Percentiles rank a stretch among this genome's conserved stretches.
phyloP scores from a whole-genome alignment of 2,329 filamentous ascomycete species.

The Domatiomyces globalis region DNA sequence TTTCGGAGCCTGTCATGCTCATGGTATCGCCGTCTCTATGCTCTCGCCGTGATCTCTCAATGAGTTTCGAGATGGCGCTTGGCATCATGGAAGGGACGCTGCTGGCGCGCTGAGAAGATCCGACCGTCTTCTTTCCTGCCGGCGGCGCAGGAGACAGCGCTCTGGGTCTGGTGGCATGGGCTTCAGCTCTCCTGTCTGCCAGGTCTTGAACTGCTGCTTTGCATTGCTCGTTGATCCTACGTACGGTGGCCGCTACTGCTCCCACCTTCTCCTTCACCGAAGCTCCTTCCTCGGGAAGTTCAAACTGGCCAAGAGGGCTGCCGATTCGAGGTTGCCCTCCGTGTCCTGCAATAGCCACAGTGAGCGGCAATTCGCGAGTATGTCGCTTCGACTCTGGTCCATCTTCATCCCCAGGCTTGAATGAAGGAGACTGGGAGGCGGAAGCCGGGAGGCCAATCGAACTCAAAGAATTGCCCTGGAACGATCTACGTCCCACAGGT shows the following conservation, averaged over 20 bases:
- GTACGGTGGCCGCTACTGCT: constrained; percentile 94
- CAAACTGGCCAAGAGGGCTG: constrained; percentile 35
- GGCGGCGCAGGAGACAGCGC: neutral
- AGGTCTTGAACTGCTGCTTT: constrained; percentile 83
- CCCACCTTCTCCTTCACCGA: constrained; percentile 92
- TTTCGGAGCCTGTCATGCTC: neutral
- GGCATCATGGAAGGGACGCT: neutral
- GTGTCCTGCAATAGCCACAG: constrained; percentile 33
- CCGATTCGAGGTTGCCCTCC: constrained; percentile 49
- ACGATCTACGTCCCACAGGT: constrained; percentile 27
- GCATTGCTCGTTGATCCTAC: constrained; percentile 95
- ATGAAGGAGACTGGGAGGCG: constrained; percentile 24
- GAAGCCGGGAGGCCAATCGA: constrained; percentile 19
- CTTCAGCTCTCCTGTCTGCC: constrained; percentile 4
- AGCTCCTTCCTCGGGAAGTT: constrained; percentile 40
- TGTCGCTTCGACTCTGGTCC: neutral
- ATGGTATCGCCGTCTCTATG: neutral
- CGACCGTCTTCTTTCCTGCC: neutral
- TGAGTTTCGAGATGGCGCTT: neutral
- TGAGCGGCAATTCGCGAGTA: neutral
- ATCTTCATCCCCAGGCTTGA: neutral
- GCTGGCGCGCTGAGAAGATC: neutral
- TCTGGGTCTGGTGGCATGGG: neutral
- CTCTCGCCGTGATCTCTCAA: neutral
- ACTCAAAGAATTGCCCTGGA: constrained; percentile 8